These are phyloP conservation scores for Jamesozyma piceae DNA, from an alignment of 805 yeast species.

Conservation along the genomic window DNA sequence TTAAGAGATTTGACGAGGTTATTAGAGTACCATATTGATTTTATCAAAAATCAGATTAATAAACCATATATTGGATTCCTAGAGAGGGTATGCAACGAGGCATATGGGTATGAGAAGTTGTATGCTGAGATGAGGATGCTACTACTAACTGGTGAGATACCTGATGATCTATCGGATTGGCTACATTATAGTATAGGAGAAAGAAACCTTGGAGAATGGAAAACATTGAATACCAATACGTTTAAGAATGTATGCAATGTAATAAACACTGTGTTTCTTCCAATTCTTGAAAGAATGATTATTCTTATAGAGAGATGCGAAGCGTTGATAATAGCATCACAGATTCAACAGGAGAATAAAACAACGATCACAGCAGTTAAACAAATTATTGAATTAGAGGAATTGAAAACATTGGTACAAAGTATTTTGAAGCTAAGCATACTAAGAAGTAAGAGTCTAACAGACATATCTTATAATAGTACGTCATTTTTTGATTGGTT, in stretches of 20 bases:
- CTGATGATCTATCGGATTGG: constrained; percentile 45
- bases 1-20: constrained; percentile 11
- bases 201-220: constrained; percentile 51
- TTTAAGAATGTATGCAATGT: background rate
- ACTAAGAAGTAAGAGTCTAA: background rate
- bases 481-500: background rate
- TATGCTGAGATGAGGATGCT: constrained; percentile 26
- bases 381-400: background rate
- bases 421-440: background rate
- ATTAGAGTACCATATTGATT: constrained; percentile 11
- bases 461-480: background rate
- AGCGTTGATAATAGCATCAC: background rate
- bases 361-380: background rate
- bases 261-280: constrained; percentile 37
- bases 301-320: constrained; percentile 24
- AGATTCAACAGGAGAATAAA: background rate
- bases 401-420: background rate
- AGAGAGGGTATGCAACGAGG: constrained; percentile 11
- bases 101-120: constrained; percentile 17
- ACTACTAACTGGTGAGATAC: constrained; percentile 42
- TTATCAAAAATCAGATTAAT: background rate
- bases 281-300: constrained; percentile 48
- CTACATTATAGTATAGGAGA: constrained; percentile 59
- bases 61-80: constrained; percentile 8
- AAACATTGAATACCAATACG: constrained; percentile 2